Evolutionary conservation across 2,329 filamentous ascomycete genomes (phyloP).

Genomic region (Alternaria ventricosa): DNA sequence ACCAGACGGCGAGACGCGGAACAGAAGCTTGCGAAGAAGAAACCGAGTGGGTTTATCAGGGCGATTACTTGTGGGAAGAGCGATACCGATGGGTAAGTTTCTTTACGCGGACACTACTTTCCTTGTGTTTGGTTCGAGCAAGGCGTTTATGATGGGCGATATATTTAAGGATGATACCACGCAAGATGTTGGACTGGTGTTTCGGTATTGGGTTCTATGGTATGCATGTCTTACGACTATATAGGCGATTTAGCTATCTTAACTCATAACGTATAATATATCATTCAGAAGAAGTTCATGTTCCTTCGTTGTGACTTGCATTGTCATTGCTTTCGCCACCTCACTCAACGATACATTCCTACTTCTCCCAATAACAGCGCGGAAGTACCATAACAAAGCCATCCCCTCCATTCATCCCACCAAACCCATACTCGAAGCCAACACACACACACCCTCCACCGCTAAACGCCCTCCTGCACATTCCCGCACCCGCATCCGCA

Average conservation of each 20-base stretch:
- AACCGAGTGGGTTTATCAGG: conserved; percentile 37
- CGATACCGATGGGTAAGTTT: conserved; percentile 1
- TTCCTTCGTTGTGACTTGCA: background rate
- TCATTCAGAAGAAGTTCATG: background rate
- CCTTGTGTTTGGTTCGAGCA: background rate
- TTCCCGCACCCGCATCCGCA: background rate
- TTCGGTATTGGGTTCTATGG: background rate
- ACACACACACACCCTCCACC: background rate
- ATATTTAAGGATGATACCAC: background rate
- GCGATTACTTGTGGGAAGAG: conserved; percentile 43
- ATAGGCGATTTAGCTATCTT: background rate
- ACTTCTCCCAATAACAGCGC: background rate
- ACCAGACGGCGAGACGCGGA: conserved; percentile 5
- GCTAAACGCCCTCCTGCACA: conserved; percentile 9
- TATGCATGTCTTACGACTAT: background rate
- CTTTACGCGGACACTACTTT: background rate
- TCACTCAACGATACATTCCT: background rate
- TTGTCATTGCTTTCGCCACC: background rate
- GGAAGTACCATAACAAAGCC: background rate
- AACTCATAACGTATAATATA: background rate
- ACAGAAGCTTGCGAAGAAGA: conserved; percentile 17
- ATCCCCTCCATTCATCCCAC: background rate
- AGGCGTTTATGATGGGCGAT: background rate
- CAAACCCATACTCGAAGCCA: background rate
- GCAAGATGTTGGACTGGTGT: background rate